These are phyloP conservation scores for Epichloe amarillans DNA, from an alignment of 2,329 filamentous ascomycete genomes.

Conservation along the genomic window DNA sequence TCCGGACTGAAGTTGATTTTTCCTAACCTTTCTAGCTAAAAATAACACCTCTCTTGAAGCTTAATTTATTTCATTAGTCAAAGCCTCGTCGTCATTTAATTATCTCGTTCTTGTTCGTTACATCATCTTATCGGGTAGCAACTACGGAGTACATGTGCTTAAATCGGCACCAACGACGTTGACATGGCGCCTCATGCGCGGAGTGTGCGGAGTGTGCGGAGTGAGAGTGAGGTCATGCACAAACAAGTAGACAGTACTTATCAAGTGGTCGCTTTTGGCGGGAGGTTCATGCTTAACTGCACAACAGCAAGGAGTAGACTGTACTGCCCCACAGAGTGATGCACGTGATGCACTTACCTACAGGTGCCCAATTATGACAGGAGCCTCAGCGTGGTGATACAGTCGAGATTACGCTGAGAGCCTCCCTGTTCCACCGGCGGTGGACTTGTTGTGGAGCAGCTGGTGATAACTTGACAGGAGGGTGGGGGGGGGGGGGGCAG, in stretches of 20 bases:
- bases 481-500: neutral
- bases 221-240: neutral
- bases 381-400: neutral
- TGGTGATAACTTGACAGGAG: neutral
- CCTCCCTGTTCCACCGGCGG: neutral
- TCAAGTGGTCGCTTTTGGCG: neutral
- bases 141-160: neutral
- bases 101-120: no score
- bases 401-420: neutral
- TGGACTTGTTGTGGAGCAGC: neutral
- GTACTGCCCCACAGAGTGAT: neutral
- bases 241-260: neutral
- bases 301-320: neutral
- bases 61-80: no score
- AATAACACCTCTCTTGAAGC: no score
- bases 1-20: no score
- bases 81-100: no score
- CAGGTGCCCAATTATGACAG: neutral
- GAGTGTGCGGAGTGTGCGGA: no score
- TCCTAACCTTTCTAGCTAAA: no score
- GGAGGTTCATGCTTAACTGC: neutral
- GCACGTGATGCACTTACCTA: neutral
- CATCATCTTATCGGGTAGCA: no score
- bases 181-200: neutral
- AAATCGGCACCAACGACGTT: no score